Base-by-base conservation (phyloP, 257 asterid species). In the Plantago elongata region DNA sequence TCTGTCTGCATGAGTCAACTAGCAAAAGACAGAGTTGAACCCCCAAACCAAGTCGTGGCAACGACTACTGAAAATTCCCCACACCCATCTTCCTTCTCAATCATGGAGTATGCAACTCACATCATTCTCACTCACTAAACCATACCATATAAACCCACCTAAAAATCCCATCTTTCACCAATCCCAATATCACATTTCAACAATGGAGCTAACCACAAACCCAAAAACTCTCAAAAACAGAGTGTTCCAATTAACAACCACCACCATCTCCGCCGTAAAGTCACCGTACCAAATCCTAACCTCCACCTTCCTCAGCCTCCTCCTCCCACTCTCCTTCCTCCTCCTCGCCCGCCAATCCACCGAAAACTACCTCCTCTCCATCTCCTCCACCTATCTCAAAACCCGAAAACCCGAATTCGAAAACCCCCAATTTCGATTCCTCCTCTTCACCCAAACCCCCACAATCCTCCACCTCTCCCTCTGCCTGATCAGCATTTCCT, bases 241-340 rank as follows among this genome's bases (percentile, higher is more conserved):
- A n/a, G 45, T 27, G 27, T 44, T 34, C 10, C 17, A 17, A 40
- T 4, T 34, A 34, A 34, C 40, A 13, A 3, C 4, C 45, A 44
- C n/a, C 18, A 11, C 14, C 42, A 51, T 15, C 2, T 65, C 68
- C 57, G 65, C 61, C 15, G 45, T 78, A 29, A 66, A 65, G 59
- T 61, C 72, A 15, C 45, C 74, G 3, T 87, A 78, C 54, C 90
- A 68, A 30, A 74, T 83, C 13, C 56, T 83, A 29, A 75, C 95
- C 6, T 65, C 68, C 47, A 65, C 79, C 58, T 81, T 90, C 42
- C 88, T 87, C 60, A 72, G 84, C 63, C 94, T 89, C 66, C 89
- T 86, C 72, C 88, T 86, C 64, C 97, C 97, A 43, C 86, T 89
- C 59, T 84, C 97, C 0, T 86, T 84, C 71, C 94, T 89, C 77